Conservation (phyloP, 371 early-diverging fungal species). For the Mucor indicus region DNA sequence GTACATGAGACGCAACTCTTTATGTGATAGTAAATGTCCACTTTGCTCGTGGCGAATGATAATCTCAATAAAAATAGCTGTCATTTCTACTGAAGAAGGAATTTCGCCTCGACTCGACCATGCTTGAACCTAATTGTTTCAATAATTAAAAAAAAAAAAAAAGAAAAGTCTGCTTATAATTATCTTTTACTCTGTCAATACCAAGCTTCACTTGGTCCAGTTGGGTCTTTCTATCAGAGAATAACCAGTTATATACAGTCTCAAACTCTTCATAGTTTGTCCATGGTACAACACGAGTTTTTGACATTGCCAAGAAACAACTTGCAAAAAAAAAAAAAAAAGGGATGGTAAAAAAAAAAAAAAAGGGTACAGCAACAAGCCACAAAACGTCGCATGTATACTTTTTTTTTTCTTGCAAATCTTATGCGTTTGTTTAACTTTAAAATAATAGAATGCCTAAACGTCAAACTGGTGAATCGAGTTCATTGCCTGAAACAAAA, state of each 20-base stretch:
- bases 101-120: slow-evolving; percentile 61
- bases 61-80: slow-evolving; percentile 54
- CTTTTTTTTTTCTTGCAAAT: no score
- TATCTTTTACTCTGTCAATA: slow-evolving; percentile 38
- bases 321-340: no score
- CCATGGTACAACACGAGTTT: slow-evolving; percentile 51
- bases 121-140: slow-evolving; percentile 48
- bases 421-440: no score
- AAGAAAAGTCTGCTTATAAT: not conserved
- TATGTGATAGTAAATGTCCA: slow-evolving; percentile 32
- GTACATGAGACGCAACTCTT: slow-evolving; percentile 59
- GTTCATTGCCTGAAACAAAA: no score
- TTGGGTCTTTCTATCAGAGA: slow-evolving; percentile 26
- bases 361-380: no score
- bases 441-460: no score
- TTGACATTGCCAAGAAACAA: no score
- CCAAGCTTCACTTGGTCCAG: slow-evolving; percentile 21
- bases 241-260: slow-evolving; percentile 44
- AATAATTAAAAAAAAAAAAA: not conserved
- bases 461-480: no score
- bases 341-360: no score
- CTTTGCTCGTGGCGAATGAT: slow-evolving; percentile 46
- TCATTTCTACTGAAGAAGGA: slow-evolving; percentile 59
- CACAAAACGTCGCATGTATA: no score
- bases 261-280: slow-evolving; percentile 40